Evolutionary conservation across 2,329 filamentous ascomycete species (phyloP), one percentile per base, ranked within the genome.

Genomic region (Madurella fahalii): DNA sequence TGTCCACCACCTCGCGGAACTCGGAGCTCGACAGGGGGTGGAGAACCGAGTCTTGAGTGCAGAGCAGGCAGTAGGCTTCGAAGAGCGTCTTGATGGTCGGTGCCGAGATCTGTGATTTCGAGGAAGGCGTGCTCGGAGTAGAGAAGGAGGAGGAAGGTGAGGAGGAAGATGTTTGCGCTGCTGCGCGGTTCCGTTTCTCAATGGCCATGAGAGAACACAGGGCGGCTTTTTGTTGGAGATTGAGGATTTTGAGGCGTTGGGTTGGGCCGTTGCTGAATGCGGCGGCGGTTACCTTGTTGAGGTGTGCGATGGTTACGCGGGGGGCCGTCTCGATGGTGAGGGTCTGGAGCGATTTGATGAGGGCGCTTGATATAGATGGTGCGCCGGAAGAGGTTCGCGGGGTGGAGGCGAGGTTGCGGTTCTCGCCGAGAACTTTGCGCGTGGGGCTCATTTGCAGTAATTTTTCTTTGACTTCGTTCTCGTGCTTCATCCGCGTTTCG

Each of bases 211-310:
- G 78, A 0, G 93, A 84, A 73, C 94, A 99, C 9, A 99, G 79
- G 0, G 93, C 91, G 4, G 93, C 94, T 70, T 96, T 97, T 71
- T 99, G 94, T 68, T 99, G 95, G 2, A 99, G 79, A 68, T 97
- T 99, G 53, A 99, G 82, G 4, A 86, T 85, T 69, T 89, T 87
- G 13, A 99, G 82, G 54, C 94, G 84, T 64, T 96, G 90, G 12
- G 80, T 83, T 1, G 91, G 88, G 37, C 92, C 92, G 63, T 96
- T 93, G 68, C 89, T 90, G 71, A 99, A 96, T 1, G 90, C 89
- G 4, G 90, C 84, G 0, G 92, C 85, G 0, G 94, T 96, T 57
- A 97, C 86, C 64, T 90, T 91, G 67, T 94, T 95, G 65, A 99
- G 83, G 68, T 99, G 94, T 1, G 84, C 84, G 61, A 99, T 95